Percentiles rank a stretch among this genome's conserved stretches.
Conservation (phyloP, 768 basidiomycete genomes). For the Tephrocybe sp. region DNA sequence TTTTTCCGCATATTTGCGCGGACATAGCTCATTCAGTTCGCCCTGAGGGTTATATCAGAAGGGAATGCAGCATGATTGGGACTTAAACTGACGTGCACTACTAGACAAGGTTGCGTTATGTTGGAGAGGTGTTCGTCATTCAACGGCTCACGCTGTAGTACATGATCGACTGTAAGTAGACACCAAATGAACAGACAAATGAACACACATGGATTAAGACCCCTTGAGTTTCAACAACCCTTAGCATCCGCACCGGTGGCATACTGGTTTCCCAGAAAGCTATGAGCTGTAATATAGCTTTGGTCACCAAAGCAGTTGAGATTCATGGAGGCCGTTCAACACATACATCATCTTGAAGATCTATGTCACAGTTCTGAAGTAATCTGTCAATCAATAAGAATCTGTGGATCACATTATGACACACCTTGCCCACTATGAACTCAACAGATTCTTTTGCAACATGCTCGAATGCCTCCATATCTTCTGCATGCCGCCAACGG, state of each 20-base stretch:
- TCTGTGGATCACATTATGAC: constrained; percentile 15
- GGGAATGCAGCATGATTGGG: not conserved
- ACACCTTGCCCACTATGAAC: constrained; percentile 56
- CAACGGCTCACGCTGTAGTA: constrained; percentile 52
- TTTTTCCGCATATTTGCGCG: constrained; percentile 54
- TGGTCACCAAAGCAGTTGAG: not conserved
- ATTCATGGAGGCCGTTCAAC: not conserved
- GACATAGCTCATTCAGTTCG: constrained; percentile 52
- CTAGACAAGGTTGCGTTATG: constrained; percentile 62
- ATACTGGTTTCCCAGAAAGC: constrained; percentile 57
- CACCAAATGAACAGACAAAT: not conserved
- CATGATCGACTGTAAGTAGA: not conserved
- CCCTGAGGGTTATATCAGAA: constrained; percentile 38
- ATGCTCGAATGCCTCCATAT: constrained; percentile 66
- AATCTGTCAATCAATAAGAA: constrained; percentile 5
- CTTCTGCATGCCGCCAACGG: constrained; percentile 62
- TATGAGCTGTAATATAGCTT: constrained; percentile 44
- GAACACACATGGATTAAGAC: constrained; percentile 57
- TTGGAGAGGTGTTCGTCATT: constrained; percentile 42
- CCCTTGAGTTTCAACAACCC: constrained; percentile 51
- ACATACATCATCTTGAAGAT: constrained; percentile 65
- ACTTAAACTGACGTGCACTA: constrained; percentile 54
- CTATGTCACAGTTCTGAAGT: constrained; percentile 46
- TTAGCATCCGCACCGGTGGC: constrained; percentile 52
- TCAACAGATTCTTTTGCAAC: constrained; percentile 56